phyloP scores from a whole-genome alignment of 192 early-diverging fungal genomes.

The Backusella australiensis region DNA sequence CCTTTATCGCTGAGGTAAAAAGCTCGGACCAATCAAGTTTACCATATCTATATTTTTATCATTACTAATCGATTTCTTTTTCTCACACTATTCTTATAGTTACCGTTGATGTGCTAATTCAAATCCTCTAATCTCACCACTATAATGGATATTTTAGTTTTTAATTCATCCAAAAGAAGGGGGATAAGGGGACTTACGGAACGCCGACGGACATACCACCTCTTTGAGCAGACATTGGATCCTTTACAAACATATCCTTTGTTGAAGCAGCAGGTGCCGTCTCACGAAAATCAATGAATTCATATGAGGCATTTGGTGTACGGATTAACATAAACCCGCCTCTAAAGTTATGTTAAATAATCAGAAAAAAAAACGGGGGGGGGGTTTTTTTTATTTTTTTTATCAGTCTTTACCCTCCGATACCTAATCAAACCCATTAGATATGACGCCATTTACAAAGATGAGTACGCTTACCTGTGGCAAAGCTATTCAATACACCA shows the following conservation, averaged over 20 bases:
- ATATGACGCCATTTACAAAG: slow-evolving; percentile 15
- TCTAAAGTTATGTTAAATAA: slow-evolving; percentile 29
- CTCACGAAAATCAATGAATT: slow-evolving; percentile 89
- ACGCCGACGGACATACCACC: slow-evolving; percentile 77
- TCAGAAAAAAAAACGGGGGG: neutral
- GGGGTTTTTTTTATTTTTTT: too few species aligned
- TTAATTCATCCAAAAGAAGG: slow-evolving; percentile 5
- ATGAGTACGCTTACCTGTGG: slow-evolving; percentile 51
- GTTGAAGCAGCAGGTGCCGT: slow-evolving; percentile 69
- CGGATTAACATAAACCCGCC: slow-evolving; percentile 93
- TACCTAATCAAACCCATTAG: slow-evolving; percentile 29
- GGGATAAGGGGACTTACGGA: slow-evolving; percentile 50
- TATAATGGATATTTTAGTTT: slow-evolving; percentile 21
- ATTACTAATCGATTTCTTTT: neutral
- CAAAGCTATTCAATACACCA: slow-evolving; percentile 86
- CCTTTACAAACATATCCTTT: slow-evolving; percentile 77
- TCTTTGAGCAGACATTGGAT: slow-evolving; percentile 67
- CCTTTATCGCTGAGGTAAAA: slow-evolving; percentile 71
- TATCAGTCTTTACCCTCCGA: slow-evolving; percentile 60
- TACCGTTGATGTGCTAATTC: slow-evolving; percentile 71
- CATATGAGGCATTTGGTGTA: slow-evolving; percentile 50
- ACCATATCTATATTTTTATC: slow-evolving; percentile 52
- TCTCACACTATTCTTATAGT: neutral
- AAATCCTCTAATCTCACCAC: slow-evolving; percentile 87
- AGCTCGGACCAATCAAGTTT: slow-evolving; percentile 80